phyloP scores from a whole-genome alignment of 805 yeast species.

The Sugiyamaella lignohabitans region DNA sequence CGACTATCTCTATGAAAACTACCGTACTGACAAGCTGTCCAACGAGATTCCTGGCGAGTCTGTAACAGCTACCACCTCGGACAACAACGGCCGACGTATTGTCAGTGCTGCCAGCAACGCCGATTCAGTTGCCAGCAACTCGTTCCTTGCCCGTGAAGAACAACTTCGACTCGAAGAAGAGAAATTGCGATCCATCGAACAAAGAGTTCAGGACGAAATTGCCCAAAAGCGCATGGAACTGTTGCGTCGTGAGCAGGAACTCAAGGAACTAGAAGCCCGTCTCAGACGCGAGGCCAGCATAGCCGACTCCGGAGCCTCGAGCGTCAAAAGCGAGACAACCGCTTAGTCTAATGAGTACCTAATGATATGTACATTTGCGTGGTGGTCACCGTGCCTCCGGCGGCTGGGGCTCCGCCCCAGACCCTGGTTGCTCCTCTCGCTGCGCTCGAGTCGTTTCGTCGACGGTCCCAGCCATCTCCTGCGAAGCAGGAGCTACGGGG shows the following conservation, averaged over 20 bases:
- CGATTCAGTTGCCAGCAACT: slow-evolving; percentile 31
- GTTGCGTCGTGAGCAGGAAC: slow-evolving; percentile 75
- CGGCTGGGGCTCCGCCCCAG: neutral
- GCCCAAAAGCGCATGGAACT: slow-evolving; percentile 75
- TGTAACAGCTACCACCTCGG: slow-evolving; percentile 7
- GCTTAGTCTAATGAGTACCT: neutral
- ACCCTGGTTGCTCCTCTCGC: neutral
- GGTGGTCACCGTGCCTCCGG: neutral
- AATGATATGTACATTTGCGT: too few species aligned
- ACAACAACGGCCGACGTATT: slow-evolving; percentile 1
- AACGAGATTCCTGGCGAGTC: slow-evolving; percentile 40
- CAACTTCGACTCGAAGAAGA: slow-evolving; percentile 87
- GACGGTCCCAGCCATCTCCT: neutral
- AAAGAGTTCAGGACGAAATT: slow-evolving; percentile 81
- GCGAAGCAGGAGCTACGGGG: neutral
- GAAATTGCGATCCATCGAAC: slow-evolving; percentile 77
- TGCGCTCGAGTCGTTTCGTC: neutral
- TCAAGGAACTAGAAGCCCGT: slow-evolving; percentile 63
- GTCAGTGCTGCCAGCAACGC: slow-evolving; percentile 13
- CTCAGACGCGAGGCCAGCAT: slow-evolving; percentile 13
- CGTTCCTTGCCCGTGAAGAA: slow-evolving; percentile 69
- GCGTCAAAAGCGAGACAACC: slow-evolving; percentile 8
- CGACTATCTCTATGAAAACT: slow-evolving; percentile 78
- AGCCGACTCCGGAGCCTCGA: slow-evolving; percentile 1
- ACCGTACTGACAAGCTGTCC: slow-evolving; percentile 79